Conservation (phyloP, 2,329 filamentous ascomycete genomes). For the Ilyonectria robusta region DNA sequence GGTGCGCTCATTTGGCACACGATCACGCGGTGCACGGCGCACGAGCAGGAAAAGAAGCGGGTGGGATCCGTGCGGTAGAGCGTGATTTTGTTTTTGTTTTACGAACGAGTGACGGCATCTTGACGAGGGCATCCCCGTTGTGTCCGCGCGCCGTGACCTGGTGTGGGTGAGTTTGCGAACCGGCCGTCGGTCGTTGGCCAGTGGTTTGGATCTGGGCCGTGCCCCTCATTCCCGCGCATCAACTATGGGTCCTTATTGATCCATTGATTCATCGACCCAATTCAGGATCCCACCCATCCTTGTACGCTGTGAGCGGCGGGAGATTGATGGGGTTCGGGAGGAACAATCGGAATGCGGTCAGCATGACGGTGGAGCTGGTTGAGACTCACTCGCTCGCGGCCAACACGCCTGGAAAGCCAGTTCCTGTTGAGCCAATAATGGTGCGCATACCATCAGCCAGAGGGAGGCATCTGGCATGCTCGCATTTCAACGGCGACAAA, state of each 20-base stretch:
- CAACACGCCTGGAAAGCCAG: conserved; percentile 10
- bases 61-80: neutral
- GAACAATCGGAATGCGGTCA: conserved; percentile 26
- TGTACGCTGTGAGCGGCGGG: conserved; percentile 7
- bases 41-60: neutral
- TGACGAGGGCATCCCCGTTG: conserved; percentile 13
- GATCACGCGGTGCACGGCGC: neutral
- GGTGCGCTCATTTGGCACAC: neutral
- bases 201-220: conserved; percentile 7
- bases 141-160: neutral
- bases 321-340: conserved; percentile 31
- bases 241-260: conserved; percentile 26
- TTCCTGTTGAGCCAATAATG: conserved; percentile 27
- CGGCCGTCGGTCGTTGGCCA: neutral
- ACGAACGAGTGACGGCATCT: neutral
- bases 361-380: conserved; percentile 10
- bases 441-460: conserved; percentile 6
- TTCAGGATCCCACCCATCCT: conserved; percentile 27
- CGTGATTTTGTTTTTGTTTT: conserved; percentile 20
- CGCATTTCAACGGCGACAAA: neutral
- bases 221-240: conserved; percentile 9
- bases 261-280: conserved; percentile 11
- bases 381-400: conserved; percentile 24
- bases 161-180: neutral
- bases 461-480: neutral